A percentile compares a stretch with the other conserved stretches of the same genome.
Evolutionary conservation across 2,329 filamentous ascomycete species (phyloP).

Genomic region (Raffaelea albimanens): DNA sequence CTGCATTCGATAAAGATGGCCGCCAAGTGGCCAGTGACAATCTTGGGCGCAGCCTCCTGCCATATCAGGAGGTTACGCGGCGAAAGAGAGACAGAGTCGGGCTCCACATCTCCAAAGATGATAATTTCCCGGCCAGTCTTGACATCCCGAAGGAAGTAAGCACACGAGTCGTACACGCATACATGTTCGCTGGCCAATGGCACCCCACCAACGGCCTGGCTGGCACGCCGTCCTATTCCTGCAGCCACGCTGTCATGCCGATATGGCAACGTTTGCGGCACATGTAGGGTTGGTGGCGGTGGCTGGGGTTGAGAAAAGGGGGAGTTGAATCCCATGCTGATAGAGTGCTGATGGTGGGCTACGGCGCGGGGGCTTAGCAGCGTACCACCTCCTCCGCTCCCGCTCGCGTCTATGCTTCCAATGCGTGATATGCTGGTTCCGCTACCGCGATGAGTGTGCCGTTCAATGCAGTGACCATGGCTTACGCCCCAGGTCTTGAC

Average conservation of each 20-base stretch:
- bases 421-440: slow-evolving; percentile 36
- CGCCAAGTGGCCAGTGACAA: slow-evolving; percentile 59
- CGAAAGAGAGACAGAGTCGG: slow-evolving; percentile 72
- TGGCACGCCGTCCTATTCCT: slow-evolving; percentile 3
- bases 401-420: slow-evolving; percentile 35
- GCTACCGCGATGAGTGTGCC: slow-evolving; percentile 56
- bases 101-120: slow-evolving; percentile 93
- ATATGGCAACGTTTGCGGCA: slow-evolving; percentile 8
- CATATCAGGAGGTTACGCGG: slow-evolving; percentile 78
- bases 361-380: slow-evolving; percentile 18
- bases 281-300: background rate
- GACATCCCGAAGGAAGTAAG: slow-evolving; percentile 82
- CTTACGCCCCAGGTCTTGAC: slow-evolving; percentile 81
- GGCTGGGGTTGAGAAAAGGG: slow-evolving; percentile 3
- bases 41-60: slow-evolving; percentile 80
- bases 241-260: slow-evolving; percentile 1
- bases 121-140: slow-evolving; percentile 66
- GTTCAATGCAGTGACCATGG: slow-evolving; percentile 81
- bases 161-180: slow-evolving; percentile 79
- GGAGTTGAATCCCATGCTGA: slow-evolving; percentile 11
- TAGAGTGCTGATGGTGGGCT: slow-evolving; percentile 17
- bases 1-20: slow-evolving; percentile 95
- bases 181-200: slow-evolving; percentile 31
- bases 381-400: slow-evolving; percentile 1
- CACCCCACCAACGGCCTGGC: background rate